Evolutionary conservation across 495 filamentous ascomycete species (phyloP).

Genomic region (Thozetella sp.): DNA sequence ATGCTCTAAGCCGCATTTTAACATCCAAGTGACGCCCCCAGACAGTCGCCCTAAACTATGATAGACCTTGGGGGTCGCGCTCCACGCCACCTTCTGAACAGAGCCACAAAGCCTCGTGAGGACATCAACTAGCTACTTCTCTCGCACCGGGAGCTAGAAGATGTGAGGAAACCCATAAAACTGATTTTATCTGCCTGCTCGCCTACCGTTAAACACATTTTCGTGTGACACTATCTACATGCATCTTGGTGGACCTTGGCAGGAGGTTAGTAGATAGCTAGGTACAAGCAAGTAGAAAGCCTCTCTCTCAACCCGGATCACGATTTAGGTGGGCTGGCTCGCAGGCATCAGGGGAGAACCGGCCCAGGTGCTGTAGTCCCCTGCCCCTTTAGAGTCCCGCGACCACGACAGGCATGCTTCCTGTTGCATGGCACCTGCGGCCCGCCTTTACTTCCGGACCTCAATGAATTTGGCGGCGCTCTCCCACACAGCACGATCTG

Average conservation of each 20-base stretch:
- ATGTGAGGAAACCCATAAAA: neutral
- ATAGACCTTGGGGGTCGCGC: too few species aligned
- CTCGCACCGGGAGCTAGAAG: neutral
- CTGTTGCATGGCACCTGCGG: too few species aligned
- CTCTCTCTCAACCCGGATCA: neutral
- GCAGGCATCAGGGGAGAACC: neutral
- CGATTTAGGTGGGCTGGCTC: neutral
- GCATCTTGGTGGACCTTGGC: neutral
- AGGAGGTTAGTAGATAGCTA: conserved; percentile 1
- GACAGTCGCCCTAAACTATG: too few species aligned
- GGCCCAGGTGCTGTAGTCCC: neutral
- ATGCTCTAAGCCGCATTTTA: too few species aligned
- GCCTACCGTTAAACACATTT: neutral
- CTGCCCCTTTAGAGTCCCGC: too few species aligned
- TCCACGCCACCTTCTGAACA: too few species aligned
- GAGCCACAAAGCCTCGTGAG: too few species aligned
- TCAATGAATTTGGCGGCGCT: conserved; percentile 67
- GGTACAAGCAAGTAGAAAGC: neutral
- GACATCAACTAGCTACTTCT: neutral
- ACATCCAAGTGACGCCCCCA: too few species aligned
- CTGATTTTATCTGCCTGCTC: neutral
- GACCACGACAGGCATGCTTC: too few species aligned
- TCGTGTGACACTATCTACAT: neutral
- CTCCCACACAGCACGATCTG: conserved; percentile 63
- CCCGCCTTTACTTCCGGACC: conserved; percentile 12